phyloP scores from a whole-genome alignment of 202 grass and related monocot genomes.

The Miscanthus sacchariflorus region DNA sequence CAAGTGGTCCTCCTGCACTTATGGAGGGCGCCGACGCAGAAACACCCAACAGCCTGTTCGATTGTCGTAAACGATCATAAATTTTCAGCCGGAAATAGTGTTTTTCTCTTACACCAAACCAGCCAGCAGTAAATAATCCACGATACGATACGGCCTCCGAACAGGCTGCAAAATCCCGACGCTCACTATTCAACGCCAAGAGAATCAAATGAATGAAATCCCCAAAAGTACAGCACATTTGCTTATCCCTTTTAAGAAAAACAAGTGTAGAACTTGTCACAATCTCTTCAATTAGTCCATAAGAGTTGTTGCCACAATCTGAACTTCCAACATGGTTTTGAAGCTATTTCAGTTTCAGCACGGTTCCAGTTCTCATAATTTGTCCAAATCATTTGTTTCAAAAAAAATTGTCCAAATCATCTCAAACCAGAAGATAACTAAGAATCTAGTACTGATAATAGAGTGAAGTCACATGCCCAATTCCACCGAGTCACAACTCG shows the following conservation, averaged over 20 bases:
- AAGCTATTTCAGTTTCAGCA: neutral
- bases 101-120: too few relatives aligned
- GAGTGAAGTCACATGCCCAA: neutral
- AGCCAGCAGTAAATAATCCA: too few relatives aligned
- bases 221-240: neutral
- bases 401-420: neutral
- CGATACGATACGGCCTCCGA: too few relatives aligned
- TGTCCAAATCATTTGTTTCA: neutral
- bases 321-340: neutral
- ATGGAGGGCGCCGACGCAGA: too few relatives aligned
- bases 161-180: neutral
- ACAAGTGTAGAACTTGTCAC: neutral
- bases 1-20: too few relatives aligned
- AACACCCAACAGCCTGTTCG: too few relatives aligned
- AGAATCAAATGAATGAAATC: neutral
- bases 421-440: neutral
- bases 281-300: neutral
- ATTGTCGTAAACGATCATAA: too few relatives aligned
- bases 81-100: too few relatives aligned
- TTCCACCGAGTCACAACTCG: neutral
- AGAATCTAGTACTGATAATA: neutral
- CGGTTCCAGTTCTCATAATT: neutral
- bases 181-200: constrained; percentile 1
- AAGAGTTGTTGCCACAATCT: neutral
- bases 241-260: neutral